phyloP scores from a whole-genome alignment of 2,329 filamentous ascomycete genomes.

The Pseudophaeomoniella oleicola region DNA sequence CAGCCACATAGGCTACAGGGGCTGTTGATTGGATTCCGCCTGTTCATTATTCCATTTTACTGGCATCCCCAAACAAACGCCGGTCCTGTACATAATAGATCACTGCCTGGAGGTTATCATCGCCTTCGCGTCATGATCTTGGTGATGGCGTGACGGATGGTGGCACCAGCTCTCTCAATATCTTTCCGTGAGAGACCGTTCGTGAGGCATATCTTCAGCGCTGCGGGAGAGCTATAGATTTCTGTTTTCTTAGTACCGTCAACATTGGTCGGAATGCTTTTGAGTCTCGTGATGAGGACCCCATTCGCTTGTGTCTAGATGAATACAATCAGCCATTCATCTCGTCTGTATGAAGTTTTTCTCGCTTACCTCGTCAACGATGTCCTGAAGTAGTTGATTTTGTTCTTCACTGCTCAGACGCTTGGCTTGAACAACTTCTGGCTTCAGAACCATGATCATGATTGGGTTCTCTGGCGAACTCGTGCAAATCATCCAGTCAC shows the following conservation, averaged over 20 bases:
- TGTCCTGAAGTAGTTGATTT: slow-evolving; percentile 71
- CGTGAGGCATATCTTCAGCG: slow-evolving; percentile 83
- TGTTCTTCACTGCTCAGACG: slow-evolving; percentile 61
- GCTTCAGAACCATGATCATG: slow-evolving; percentile 69
- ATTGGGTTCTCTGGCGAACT: slow-evolving; percentile 76
- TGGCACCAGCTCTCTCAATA: slow-evolving; percentile 80
- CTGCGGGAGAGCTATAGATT: slow-evolving; percentile 50
- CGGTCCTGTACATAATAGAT: too few relatives aligned
- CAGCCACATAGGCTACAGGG: too few relatives aligned
- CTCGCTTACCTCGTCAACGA: slow-evolving; percentile 76
- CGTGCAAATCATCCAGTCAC: slow-evolving; percentile 79
- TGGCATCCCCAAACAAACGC: too few relatives aligned
- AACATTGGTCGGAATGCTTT: slow-evolving; percentile 54
- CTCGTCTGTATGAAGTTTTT: background rate
- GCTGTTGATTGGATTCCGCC: too few relatives aligned
- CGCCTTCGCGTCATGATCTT: slow-evolving; percentile 60
- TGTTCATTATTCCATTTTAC: too few relatives aligned
- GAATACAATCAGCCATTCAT: slow-evolving; percentile 5
- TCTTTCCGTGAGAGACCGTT: slow-evolving; percentile 84
- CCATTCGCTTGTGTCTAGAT: slow-evolving; percentile 66
- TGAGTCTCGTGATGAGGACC: slow-evolving; percentile 77
- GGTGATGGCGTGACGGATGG: slow-evolving; percentile 81
- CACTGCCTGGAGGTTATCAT: too few relatives aligned
- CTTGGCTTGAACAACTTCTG: slow-evolving; percentile 60
- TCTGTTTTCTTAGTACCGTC: slow-evolving; percentile 53